phyloP scores from a whole-genome alignment of 345 rosid species.

The Toxicodendron radicans region DNA sequence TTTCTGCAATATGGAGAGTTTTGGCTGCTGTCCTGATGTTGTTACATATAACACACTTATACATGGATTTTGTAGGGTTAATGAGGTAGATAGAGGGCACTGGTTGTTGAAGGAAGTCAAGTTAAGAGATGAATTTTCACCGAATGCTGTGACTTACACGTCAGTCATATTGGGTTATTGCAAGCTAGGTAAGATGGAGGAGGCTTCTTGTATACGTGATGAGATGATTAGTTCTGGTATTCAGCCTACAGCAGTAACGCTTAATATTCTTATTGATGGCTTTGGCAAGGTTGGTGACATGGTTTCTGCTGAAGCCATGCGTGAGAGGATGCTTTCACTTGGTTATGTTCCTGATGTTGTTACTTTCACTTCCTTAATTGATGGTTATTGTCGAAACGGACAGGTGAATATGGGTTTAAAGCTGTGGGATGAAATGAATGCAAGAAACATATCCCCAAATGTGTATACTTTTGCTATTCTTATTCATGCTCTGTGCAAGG shows the following conservation, averaged over 20 bases:
- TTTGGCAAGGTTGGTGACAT: constrained; percentile 68
- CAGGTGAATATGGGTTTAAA: constrained; percentile 56
- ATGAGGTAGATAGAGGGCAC: constrained; percentile 53
- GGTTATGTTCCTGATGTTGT: constrained; percentile 67
- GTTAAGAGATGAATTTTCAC: constrained; percentile 36
- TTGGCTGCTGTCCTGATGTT: constrained; percentile 63
- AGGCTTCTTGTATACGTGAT: constrained; percentile 53
- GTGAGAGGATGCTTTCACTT: constrained; percentile 49
- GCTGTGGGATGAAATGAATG: constrained; percentile 67
- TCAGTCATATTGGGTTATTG: constrained; percentile 74
- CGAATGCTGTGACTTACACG: constrained; percentile 70
- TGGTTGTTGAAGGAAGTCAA: constrained; percentile 49
- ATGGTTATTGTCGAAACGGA: constrained; percentile 84
- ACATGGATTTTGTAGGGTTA: constrained; percentile 62
- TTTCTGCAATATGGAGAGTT: constrained; percentile 52
- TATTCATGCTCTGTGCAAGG: constrained; percentile 73
- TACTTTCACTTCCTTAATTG: constrained; percentile 78
- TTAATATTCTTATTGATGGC: constrained; percentile 81
- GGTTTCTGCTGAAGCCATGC: constrained; percentile 45
- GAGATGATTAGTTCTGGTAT: constrained; percentile 61
- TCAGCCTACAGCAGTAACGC: constrained; percentile 60
- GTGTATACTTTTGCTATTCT: constrained; percentile 66
- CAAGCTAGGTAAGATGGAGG: constrained; percentile 63
- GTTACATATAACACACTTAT: constrained; percentile 78
- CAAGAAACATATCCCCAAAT: constrained; percentile 58